Base-by-base conservation (phyloP, 768 basidiomycete species). In the Inosperma sp. region DNA sequence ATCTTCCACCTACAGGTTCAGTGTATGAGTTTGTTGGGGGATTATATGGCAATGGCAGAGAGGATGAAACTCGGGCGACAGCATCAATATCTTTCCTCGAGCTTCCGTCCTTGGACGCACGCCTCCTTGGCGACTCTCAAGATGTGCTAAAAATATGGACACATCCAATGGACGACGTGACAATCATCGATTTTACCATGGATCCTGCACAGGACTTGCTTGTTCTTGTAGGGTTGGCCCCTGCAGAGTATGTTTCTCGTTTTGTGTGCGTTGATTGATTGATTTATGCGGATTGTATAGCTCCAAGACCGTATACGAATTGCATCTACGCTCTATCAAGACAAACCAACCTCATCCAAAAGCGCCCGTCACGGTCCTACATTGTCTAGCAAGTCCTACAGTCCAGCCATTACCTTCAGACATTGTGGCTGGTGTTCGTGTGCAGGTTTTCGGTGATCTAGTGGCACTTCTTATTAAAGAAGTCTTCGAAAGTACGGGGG, bases 121-220 rank as follows among this genome's bases (percentile, higher is more conserved):
- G 49, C 26, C 46, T 59, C 19, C 54, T 62, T 19, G 56, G 55
- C 17, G 48, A 64, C 16, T 60, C 62, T 9, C 45, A 56, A 16
- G 33, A 58, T 30, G 60, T 63, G 27, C 51, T 70, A 51, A 64
- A 65, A 48, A 64, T 61, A 29, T 78, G 77, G 77, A 73, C 71
- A 1, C 74, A 78, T 53, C 41, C 61, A 21, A 74, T 77, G 65
- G 63, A 61, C 10, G 71, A 72, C 30, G 45, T 75, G 17, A 69
- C 65, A 36, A 71, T 79, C 50, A 69, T 78, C 21, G 79, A 82
- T 54, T 80, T 81, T 44, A 79, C 79, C 1, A 79, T 81, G 72
- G 78, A 79, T 63, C 78, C 77, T 9, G 66, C 71, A 4, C 77
- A 79, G 62, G 77, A 81, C 61, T 60, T 82, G 4, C 65, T 81